phyloP scores from a whole-genome alignment of 768 basidiomycete genomes.

The Psilocybe cubensis region DNA sequence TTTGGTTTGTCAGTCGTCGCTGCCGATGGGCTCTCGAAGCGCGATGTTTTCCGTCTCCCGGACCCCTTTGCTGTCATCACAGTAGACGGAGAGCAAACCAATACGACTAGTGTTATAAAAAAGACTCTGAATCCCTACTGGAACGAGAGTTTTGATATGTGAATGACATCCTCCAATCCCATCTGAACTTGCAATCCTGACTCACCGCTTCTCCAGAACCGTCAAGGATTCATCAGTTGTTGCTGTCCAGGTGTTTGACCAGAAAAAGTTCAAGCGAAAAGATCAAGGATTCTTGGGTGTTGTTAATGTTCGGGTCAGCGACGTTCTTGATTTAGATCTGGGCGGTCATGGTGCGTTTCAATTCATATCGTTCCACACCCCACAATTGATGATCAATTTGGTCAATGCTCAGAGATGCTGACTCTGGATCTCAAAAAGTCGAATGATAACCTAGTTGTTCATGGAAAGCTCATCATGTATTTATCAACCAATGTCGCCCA shows the following conservation, averaged over 20 bases:
- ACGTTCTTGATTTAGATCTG: conserved; percentile 88
- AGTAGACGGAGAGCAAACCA: conserved; percentile 96
- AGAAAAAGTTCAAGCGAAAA: conserved; percentile 97
- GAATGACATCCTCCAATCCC: conserved; percentile 26
- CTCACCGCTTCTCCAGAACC: conserved; percentile 50
- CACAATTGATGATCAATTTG: conserved; percentile 11
- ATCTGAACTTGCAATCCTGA: conserved; percentile 10
- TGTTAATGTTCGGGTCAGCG: conserved; percentile 91
- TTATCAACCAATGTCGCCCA: conserved; percentile 89
- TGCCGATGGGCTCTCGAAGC: conserved; percentile 91
- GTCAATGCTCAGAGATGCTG: conserved; percentile 76
- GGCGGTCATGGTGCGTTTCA: conserved; percentile 86
- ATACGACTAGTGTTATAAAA: conserved; percentile 96
- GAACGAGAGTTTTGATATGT: conserved; percentile 99
- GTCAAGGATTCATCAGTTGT: conserved; percentile 98
- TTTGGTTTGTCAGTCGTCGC: conserved; percentile 73
- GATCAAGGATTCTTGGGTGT: conserved; percentile 99
- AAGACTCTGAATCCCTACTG: conserved; percentile 95
- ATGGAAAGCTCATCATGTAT: conserved; percentile 97
- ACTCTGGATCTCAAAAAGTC: conserved; percentile 97
- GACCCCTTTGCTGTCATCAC: conserved; percentile 99
- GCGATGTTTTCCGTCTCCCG: conserved; percentile 94
- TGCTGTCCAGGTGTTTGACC: conserved; percentile 98
- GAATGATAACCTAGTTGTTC: conserved; percentile 97
- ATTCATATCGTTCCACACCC: background rate